A percentile compares a stretch with the other conserved stretches of the same genome.
These are phyloP conservation scores for Paramecium sonneborni DNA, from an alignment of 73 alveolate species.

Conservation along the genomic window DNA sequence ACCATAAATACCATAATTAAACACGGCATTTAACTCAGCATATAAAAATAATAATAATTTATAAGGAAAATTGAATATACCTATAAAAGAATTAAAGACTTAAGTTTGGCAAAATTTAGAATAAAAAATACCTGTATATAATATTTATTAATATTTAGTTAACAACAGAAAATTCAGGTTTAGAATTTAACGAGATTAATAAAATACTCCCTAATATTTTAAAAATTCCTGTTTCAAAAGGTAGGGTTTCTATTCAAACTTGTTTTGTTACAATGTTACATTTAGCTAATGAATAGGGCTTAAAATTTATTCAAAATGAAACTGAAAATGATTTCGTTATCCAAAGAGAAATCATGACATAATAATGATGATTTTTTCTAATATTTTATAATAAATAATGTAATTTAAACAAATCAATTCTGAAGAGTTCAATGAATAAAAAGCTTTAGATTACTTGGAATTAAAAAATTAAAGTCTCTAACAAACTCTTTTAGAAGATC, in stretches of 20 bases:
- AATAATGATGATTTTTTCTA: neutral
- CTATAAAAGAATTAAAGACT: neutral
- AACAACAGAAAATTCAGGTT: neutral
- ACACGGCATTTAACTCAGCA: neutral
- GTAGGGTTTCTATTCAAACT: constrained; percentile 58
- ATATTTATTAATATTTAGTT: neutral
- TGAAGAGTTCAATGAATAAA: constrained; percentile 9
- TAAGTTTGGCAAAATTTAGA: neutral
- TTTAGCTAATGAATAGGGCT: constrained; percentile 66
- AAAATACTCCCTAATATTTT: neutral
- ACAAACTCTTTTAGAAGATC: constrained; percentile 9
- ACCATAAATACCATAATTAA: neutral
- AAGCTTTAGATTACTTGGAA: constrained; percentile 31
- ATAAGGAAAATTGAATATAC: neutral
- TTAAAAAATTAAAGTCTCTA: constrained; percentile 8
- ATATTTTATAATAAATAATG: constrained; percentile 8
- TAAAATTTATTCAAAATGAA: constrained; percentile 43
- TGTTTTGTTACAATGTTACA: constrained; percentile 67
- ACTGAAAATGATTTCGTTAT: constrained; percentile 56
- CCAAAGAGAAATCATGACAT: constrained; percentile 15
- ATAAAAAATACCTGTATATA: neutral
- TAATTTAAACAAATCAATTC: neutral
- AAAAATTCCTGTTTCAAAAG: neutral
- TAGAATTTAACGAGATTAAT: neutral
- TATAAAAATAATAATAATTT: neutral